Conservation (phyloP, 768 basidiomycete species). For the Melanogaster broomeanus region DNA sequence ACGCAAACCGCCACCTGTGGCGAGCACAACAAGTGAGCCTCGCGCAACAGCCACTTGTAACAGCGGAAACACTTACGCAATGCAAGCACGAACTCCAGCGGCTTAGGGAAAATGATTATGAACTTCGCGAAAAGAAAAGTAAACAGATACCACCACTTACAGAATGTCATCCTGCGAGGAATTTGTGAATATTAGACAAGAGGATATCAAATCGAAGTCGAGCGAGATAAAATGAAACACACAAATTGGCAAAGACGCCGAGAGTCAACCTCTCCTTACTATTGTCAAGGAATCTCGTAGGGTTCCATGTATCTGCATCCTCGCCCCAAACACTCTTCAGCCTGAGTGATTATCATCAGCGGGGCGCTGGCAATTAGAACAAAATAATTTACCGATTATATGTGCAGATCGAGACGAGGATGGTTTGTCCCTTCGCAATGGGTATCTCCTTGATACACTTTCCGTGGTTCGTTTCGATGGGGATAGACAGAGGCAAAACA, state of each 20-base stretch:
- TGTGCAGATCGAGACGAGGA: constrained; percentile 10
- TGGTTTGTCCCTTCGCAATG: constrained; percentile 18
- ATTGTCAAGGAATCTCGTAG: constrained; percentile 14
- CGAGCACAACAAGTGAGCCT: not conserved
- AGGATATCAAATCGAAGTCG: not conserved
- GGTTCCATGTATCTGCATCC: constrained; percentile 23
- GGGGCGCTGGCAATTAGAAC: not conserved
- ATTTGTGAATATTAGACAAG: not conserved
- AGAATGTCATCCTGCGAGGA: constrained; percentile 10
- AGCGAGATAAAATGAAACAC: not conserved
- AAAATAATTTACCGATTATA: constrained; percentile 33
- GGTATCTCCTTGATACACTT: constrained; percentile 15
- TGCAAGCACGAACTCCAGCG: constrained; percentile 9
- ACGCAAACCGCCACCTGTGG: constrained; percentile 13
- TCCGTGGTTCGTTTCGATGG: constrained; percentile 28
- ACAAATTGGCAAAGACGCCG: constrained; percentile 13
- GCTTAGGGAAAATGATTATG: not conserved
- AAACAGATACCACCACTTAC: not conserved
- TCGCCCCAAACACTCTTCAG: constrained; percentile 17
- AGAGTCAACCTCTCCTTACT: not conserved
- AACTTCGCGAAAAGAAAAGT: not conserved
- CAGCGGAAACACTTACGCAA: constrained; percentile 6
- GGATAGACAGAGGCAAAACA: constrained; percentile 33
- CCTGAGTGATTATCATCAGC: not conserved
- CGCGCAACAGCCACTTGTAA: not conserved